These are phyloP conservation scores for Verbena officinalis DNA, from an alignment of 257 asterid genomes.

Conservation along the genomic window DNA sequence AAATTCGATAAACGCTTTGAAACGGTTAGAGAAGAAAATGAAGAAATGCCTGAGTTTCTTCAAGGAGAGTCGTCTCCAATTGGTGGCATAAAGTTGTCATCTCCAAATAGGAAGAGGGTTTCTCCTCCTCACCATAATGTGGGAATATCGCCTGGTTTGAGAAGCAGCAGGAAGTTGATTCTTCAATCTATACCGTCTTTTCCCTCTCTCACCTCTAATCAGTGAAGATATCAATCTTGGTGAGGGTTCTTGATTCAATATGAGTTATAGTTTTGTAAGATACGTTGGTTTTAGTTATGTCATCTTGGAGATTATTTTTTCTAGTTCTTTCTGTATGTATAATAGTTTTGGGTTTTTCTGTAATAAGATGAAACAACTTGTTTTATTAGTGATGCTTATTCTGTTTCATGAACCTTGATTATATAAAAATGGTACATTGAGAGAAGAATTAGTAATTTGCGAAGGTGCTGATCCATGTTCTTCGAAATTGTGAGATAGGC, in stretches of 20 bases:
- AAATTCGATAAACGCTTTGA: slow-evolving; percentile 60
- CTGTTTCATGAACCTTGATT: slow-evolving; percentile 18
- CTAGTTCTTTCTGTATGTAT: slow-evolving; percentile 30
- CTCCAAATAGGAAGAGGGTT: slow-evolving; percentile 86
- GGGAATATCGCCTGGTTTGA: slow-evolving; percentile 39
- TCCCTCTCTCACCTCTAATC: slow-evolving; percentile 62
- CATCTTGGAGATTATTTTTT: neutral
- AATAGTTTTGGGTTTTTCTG: slow-evolving; percentile 24
- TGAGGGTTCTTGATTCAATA: slow-evolving; percentile 15
- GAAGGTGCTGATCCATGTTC: too few relatives aligned
- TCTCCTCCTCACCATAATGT: slow-evolving; percentile 61
- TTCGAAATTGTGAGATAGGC: neutral
- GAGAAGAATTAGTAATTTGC: neutral
- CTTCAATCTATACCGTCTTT: slow-evolving; percentile 75
- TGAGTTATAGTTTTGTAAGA: slow-evolving; percentile 37
- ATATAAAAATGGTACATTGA: neutral
- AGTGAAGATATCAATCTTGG: slow-evolving; percentile 33
- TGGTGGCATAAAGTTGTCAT: slow-evolving; percentile 55
- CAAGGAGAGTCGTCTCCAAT: slow-evolving; percentile 62
- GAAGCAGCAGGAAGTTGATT: slow-evolving; percentile 69
- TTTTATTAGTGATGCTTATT: slow-evolving; percentile 14
- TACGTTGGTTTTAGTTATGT: slow-evolving; percentile 26
- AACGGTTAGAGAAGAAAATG: slow-evolving; percentile 59
- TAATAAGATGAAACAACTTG: slow-evolving; percentile 36
- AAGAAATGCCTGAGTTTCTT: slow-evolving; percentile 77